phyloP scores from a whole-genome alignment of 495 filamentous ascomycete species.

The Xylaria nigripes region DNA sequence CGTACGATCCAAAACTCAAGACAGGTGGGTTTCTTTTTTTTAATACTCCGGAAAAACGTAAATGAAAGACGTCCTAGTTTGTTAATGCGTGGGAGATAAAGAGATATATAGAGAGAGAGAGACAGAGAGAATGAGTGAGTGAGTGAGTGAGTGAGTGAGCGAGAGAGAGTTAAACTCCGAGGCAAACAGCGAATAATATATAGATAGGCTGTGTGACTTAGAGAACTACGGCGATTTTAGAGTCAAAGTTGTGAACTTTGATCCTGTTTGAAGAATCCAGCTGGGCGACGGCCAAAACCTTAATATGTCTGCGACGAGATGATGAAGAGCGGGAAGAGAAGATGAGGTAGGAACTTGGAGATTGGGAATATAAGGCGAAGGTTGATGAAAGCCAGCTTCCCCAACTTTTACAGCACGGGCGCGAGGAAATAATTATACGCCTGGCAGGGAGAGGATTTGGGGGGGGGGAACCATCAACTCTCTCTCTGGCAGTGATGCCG shows the following conservation, averaged over 20 bases:
- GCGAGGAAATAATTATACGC: neutral
- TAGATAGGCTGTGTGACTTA: neutral
- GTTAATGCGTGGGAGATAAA: neutral
- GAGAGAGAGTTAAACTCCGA: neutral
- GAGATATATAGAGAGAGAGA: neutral
- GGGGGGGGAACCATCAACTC: neutral
- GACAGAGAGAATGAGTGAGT: too few relatives aligned
- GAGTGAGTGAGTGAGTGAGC: neutral
- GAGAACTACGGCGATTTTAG: neutral
- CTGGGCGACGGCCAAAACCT: constrained; percentile 4
- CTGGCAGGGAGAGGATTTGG: neutral
- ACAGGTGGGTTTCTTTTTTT: too few relatives aligned
- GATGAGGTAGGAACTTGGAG: neutral
- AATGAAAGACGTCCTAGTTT: neutral
- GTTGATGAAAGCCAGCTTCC: neutral
- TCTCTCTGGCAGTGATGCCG: neutral
- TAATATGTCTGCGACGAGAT: constrained; percentile 1
- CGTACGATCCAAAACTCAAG: neutral
- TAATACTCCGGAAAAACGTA: neutral
- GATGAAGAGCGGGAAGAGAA: neutral
- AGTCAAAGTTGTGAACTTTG: neutral
- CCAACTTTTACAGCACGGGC: neutral
- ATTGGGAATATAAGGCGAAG: too few relatives aligned
- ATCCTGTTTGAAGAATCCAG: neutral
- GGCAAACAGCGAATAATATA: neutral